Percentiles rank a stretch among this genome's conserved stretches.
Conservation (phyloP, 257 asterid species). For the Scutellaria barbata region DNA sequence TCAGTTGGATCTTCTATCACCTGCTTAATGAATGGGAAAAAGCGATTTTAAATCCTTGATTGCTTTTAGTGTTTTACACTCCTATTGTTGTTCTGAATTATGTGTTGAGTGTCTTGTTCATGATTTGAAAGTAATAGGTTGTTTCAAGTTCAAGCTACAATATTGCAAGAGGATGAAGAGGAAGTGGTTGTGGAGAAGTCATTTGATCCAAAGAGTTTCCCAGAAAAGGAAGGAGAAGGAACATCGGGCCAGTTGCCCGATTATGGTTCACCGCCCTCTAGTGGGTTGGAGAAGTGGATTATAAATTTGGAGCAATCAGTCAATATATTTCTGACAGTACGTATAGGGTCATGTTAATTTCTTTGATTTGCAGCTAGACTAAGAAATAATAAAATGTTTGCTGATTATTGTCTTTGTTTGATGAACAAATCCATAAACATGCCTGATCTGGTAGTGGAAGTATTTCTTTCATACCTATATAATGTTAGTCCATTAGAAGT, state of each 20-base stretch:
- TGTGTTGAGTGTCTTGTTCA: slow-evolving; percentile 27
- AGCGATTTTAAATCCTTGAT: slow-evolving; percentile 3
- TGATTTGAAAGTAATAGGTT: slow-evolving; percentile 42
- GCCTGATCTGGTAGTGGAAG: slow-evolving; percentile 16
- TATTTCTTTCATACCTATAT: neutral
- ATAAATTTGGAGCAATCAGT: slow-evolving; percentile 88
- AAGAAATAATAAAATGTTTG: neutral
- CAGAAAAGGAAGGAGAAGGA: slow-evolving; percentile 55
- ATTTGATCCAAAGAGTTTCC: slow-evolving; percentile 60
- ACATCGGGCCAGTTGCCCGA: slow-evolving; percentile 44
- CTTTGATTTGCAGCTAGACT: slow-evolving; percentile 11
- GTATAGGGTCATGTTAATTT: slow-evolving; percentile 10
- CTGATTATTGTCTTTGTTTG: slow-evolving; percentile 8
- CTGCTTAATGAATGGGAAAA: slow-evolving; percentile 8
- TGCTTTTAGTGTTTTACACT: neutral
- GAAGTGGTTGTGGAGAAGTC: slow-evolving; percentile 72
- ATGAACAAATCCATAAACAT: slow-evolving; percentile 9
- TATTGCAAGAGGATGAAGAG: slow-evolving; percentile 79
- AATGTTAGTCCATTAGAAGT: slow-evolving; percentile 11
- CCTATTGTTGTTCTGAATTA: neutral
- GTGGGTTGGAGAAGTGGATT: slow-evolving; percentile 64
- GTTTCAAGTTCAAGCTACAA: slow-evolving; percentile 62
- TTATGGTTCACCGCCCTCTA: slow-evolving; percentile 46
- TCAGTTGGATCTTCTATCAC: slow-evolving; percentile 23
- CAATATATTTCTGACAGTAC: slow-evolving; percentile 83